Conservation (phyloP, 306 rosid genomes). For the Cucurbita pepo region DNA sequence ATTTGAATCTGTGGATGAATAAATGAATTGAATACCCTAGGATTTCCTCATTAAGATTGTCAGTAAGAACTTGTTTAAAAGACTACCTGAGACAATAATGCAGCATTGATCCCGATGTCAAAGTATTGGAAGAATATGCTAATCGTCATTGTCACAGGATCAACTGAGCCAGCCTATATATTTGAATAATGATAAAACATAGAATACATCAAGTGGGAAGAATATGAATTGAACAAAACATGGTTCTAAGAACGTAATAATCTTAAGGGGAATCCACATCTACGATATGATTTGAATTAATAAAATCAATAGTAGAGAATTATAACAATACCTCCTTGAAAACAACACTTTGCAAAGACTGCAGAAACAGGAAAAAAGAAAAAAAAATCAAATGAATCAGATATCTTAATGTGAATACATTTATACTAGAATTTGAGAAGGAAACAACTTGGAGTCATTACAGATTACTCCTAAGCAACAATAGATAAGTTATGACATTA, state of each 20-base stretch:
- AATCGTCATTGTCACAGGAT: constrained; percentile 82
- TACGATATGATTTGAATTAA: neutral
- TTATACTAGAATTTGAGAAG: neutral
- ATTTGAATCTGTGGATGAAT: neutral
- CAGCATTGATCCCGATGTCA: constrained; percentile 91
- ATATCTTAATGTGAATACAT: neutral
- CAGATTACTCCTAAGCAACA: neutral
- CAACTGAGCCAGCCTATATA: constrained; percentile 83
- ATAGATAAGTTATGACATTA: neutral
- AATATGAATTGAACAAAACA: neutral
- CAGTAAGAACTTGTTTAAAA: neutral
- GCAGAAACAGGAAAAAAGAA: constrained; percentile 26
- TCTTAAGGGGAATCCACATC: neutral
- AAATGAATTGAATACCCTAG: neutral
- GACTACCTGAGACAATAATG: constrained; percentile 78
- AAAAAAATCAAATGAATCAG: constrained; percentile 20
- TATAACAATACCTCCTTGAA: constrained; percentile 68
- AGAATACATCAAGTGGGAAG: neutral
- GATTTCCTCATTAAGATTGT: neutral
- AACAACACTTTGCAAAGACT: constrained; percentile 98
- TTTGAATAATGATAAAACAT: neutral
- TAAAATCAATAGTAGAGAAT: neutral
- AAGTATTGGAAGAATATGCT: constrained; percentile 85
- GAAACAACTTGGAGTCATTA: neutral
- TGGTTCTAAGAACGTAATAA: neutral